Conservation (phyloP, 441 rosid species). For the Metrosideros polymorpha region DNA sequence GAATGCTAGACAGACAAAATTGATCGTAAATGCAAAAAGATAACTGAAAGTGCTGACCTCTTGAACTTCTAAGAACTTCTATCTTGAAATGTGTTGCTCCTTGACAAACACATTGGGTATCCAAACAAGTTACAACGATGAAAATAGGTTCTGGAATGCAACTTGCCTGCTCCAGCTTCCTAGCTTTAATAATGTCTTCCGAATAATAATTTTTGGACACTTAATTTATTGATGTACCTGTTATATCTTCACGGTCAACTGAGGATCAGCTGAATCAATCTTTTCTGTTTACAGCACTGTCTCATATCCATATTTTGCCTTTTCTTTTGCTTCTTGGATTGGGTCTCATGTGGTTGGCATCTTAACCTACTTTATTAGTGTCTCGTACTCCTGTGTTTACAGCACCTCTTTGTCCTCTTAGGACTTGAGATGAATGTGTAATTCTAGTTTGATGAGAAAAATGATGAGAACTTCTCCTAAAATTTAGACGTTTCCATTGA, state of each 20-base stretch:
- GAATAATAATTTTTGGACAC: background rate
- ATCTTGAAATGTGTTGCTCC: background rate
- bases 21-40: background rate
- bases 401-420: background rate
- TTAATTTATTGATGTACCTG: background rate
- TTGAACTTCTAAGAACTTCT: background rate
- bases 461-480: background rate
- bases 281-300: background rate
- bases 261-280: background rate
- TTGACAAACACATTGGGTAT: background rate
- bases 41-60: background rate
- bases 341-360: background rate
- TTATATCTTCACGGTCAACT: background rate
- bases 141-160: background rate
- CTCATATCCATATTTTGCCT: background rate
- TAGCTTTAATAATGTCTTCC: background rate
- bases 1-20: background rate
- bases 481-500: background rate
- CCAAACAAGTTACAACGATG: background rate
- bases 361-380: background rate
- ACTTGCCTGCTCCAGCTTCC: background rate
- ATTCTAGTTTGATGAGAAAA: background rate
- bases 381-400: background rate
- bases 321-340: background rate
- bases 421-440: background rate